A percentile compares a stretch with the other conserved stretches of the same genome.
These are phyloP conservation scores for Leccinellum luteum DNA, from an alignment of 768 basidiomycete genomes.

Conservation along the genomic window DNA sequence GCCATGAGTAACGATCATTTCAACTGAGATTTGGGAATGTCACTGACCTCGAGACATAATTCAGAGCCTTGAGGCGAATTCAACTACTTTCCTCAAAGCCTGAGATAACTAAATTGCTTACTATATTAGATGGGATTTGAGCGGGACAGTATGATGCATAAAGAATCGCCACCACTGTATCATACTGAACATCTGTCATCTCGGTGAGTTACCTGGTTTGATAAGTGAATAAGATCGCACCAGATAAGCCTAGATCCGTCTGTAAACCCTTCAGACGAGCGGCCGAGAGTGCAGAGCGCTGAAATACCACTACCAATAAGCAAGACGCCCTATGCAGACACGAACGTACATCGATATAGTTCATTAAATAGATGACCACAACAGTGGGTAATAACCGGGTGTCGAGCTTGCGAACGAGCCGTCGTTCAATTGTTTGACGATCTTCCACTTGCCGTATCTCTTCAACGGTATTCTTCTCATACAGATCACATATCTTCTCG, in stretches of 20 bases:
- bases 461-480: neutral
- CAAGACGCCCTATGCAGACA: neutral
- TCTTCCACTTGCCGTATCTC: slow-evolving; percentile 3
- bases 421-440: slow-evolving; percentile 15
- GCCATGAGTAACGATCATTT: neutral
- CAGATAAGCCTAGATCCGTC: slow-evolving; percentile 45
- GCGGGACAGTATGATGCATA: slow-evolving; percentile 63
- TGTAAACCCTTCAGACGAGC: slow-evolving; percentile 52
- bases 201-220: neutral
- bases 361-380: slow-evolving; percentile 61
- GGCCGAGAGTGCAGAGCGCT: slow-evolving; percentile 51
- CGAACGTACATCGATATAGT: slow-evolving; percentile 58
- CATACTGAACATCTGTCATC: slow-evolving; percentile 50
- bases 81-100: neutral
- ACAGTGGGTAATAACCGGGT: slow-evolving; percentile 55
- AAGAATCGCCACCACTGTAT: slow-evolving; percentile 52
- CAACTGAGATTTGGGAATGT: neutral
- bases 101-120: neutral
- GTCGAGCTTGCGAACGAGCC: slow-evolving; percentile 56
- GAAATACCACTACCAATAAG: neutral
- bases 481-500: slow-evolving; percentile 15
- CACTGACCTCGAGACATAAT: slow-evolving; percentile 47
- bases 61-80: slow-evolving; percentile 43
- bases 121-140: slow-evolving; percentile 38
- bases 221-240: slow-evolving; percentile 21